Percentiles rank a stretch among this genome's conserved stretches.
phyloP scores from a whole-genome alignment of 2,329 filamentous ascomycete genomes.

The Neofusicoccum parvum region DNA sequence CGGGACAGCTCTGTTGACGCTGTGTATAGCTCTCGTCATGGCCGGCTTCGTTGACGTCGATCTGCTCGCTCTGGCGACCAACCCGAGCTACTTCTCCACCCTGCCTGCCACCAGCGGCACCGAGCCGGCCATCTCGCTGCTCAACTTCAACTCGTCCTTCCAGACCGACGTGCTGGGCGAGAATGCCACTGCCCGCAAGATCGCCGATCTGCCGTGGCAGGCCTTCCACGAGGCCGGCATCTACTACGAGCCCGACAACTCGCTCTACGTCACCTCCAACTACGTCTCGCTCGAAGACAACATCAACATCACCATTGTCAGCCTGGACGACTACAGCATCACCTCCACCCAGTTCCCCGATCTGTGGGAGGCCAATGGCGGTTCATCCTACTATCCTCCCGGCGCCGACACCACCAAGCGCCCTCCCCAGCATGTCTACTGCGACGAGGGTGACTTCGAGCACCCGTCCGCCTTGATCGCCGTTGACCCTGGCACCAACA shows the following conservation, averaged over 20 bases:
- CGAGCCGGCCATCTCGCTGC: conserved; percentile 40
- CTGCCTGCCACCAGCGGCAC: conserved; percentile 33
- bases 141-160: conserved; percentile 40
- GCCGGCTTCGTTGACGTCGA: conserved; percentile 31
- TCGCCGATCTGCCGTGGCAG: conserved; percentile 34
- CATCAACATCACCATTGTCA: conserved; percentile 39
- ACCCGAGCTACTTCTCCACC: conserved; percentile 33
- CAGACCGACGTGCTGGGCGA: conserved; percentile 34
- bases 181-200: conserved; percentile 34
- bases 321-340: conserved; percentile 44
- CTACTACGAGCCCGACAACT: conserved; percentile 39
- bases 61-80: conserved; percentile 34
- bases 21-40: conserved; percentile 16
- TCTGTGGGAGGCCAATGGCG: conserved; percentile 43
- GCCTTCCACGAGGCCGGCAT: conserved; percentile 46
- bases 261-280: conserved; percentile 47
- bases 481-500: conserved; percentile 49
- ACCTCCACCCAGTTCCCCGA: conserved; percentile 42
- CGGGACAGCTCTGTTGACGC: background rate
- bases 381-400: conserved; percentile 38
- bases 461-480: conserved; percentile 46
- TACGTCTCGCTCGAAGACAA: conserved; percentile 33
- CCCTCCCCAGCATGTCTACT: conserved; percentile 34
- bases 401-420: conserved; percentile 28
- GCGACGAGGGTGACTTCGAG: conserved; percentile 41